Conservation (phyloP, 1,139 yeast species). For the Meyerozyma athensensis region DNA sequence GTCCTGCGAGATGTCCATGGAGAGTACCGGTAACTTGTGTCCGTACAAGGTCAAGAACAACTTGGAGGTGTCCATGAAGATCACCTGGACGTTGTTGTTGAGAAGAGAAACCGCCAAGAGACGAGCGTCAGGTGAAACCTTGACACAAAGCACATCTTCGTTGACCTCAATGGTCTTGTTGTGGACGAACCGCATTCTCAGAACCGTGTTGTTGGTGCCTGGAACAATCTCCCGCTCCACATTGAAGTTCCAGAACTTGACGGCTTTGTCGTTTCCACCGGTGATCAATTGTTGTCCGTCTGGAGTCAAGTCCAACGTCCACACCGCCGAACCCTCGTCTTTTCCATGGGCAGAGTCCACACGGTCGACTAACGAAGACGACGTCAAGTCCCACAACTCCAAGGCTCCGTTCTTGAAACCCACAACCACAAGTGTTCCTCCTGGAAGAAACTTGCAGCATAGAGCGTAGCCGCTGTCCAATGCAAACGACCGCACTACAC, state of each 20-base stretch:
- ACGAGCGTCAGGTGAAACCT: slow-evolving; percentile 76
- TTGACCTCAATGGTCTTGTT: slow-evolving; percentile 75
- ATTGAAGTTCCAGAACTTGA: slow-evolving; percentile 84
- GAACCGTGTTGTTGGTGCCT: slow-evolving; percentile 54
- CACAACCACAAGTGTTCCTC: slow-evolving; percentile 81
- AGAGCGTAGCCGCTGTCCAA: slow-evolving; percentile 82
- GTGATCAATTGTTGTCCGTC: slow-evolving; percentile 85
- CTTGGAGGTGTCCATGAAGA: slow-evolving; percentile 80
- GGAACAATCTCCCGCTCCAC: slow-evolving; percentile 64
- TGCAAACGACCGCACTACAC: slow-evolving; percentile 73
- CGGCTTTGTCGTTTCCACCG: slow-evolving; percentile 89
- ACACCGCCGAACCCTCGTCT: slow-evolving; percentile 61
- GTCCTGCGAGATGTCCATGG: slow-evolving; percentile 86
- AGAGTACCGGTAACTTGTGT: slow-evolving; percentile 87
- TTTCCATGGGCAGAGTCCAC: slow-evolving; percentile 26
- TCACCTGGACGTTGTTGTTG: slow-evolving; percentile 91
- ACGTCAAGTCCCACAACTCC: slow-evolving; percentile 81
- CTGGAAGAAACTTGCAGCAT: slow-evolving; percentile 80
- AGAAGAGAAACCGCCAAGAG: slow-evolving; percentile 78
- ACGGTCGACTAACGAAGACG: slow-evolving; percentile 65
- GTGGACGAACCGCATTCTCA: slow-evolving; percentile 61
- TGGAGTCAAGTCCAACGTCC: slow-evolving; percentile 84
- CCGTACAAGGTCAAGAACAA: slow-evolving; percentile 88
- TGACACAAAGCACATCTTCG: slow-evolving; percentile 81
- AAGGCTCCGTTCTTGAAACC: slow-evolving; percentile 88